Conservation (phyloP, 305 asterid genomes). For the Petunia hybrid region DNA sequence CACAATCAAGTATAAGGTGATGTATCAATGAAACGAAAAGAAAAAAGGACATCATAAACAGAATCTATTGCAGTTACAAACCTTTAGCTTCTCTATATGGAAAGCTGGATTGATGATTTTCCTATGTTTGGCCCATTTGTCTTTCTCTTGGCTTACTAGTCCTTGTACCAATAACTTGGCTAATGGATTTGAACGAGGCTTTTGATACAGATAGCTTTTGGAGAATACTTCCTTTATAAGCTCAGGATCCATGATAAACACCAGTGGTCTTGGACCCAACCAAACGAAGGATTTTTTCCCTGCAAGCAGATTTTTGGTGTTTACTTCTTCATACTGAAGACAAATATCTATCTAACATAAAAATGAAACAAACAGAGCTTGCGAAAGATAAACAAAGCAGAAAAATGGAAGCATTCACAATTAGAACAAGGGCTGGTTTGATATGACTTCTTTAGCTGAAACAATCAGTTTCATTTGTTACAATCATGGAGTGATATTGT, state of each 20-base stretch:
- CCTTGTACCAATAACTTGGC: slow-evolving; percentile 46
- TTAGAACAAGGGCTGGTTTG: not conserved
- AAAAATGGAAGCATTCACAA: too few species aligned
- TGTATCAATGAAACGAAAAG: not conserved
- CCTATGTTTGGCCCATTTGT: slow-evolving; percentile 60
- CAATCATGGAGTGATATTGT: not conserved
- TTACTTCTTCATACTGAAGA: not conserved
- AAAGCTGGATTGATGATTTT: slow-evolving; percentile 65
- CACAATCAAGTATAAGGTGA: not conserved
- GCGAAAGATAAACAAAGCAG: not conserved
- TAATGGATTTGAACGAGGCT: slow-evolving; percentile 46
- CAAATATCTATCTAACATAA: not conserved
- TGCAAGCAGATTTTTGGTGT: slow-evolving; percentile 28
- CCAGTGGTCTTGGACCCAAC: slow-evolving; percentile 52
- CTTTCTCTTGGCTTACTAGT: slow-evolving; percentile 43
- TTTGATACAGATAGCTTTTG: slow-evolving; percentile 42
- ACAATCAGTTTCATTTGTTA: not conserved
- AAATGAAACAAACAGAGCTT: not conserved
- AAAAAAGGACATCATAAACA: not conserved
- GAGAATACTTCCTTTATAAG: slow-evolving; percentile 50
- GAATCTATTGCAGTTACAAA: not conserved
- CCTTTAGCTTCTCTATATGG: slow-evolving; percentile 67
- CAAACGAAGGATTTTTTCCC: slow-evolving; percentile 55
- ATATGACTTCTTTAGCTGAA: not conserved
- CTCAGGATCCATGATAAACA: slow-evolving; percentile 50